Evolutionary conservation across 441 rosid species (phyloP).

Genomic region (Erysimum cheiri): DNA sequence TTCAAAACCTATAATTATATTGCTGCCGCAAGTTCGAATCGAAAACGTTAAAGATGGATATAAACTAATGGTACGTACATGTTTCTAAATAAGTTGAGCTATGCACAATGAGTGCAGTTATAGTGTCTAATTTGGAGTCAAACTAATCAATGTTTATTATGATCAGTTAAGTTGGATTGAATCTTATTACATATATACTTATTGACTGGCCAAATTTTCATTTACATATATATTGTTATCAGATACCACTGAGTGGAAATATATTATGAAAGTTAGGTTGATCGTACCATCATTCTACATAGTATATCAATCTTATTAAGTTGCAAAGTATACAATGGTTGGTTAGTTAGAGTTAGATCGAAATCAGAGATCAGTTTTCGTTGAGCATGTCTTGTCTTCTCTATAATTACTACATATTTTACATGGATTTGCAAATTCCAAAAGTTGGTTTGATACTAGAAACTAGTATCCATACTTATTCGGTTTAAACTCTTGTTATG

Average conservation of each 20-base stretch:
- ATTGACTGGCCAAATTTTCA: neutral
- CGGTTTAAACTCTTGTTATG: neutral
- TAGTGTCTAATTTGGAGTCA: neutral
- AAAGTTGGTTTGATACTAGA: neutral
- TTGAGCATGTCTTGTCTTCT: too few relatives aligned
- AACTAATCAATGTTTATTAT: conserved; percentile 16
- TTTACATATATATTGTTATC: neutral
- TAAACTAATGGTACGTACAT: neutral
- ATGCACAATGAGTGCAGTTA: conserved; percentile 6
- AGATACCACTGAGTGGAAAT: neutral
- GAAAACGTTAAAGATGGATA: neutral
- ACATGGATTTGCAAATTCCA: conserved; percentile 18
- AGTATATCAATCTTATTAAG: neutral
- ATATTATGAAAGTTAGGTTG: conserved; percentile 8
- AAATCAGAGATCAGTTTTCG: too few relatives aligned
- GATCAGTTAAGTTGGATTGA: conserved; percentile 3
- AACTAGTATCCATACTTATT: neutral
- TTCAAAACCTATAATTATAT: conserved; percentile 2
- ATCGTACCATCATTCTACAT: conserved; percentile 1
- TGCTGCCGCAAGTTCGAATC: conserved; percentile 7
- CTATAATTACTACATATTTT: conserved; percentile 4
- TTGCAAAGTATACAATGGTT: conserved; percentile 21
- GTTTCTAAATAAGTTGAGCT: conserved; percentile 5
- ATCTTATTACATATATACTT: conserved; percentile 4
- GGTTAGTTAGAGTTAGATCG: too few relatives aligned